Evolutionary conservation across 805 yeast genomes (phyloP), one percentile per base, ranked within the genome.

Genomic region (Nakazawaea siamensis): DNA sequence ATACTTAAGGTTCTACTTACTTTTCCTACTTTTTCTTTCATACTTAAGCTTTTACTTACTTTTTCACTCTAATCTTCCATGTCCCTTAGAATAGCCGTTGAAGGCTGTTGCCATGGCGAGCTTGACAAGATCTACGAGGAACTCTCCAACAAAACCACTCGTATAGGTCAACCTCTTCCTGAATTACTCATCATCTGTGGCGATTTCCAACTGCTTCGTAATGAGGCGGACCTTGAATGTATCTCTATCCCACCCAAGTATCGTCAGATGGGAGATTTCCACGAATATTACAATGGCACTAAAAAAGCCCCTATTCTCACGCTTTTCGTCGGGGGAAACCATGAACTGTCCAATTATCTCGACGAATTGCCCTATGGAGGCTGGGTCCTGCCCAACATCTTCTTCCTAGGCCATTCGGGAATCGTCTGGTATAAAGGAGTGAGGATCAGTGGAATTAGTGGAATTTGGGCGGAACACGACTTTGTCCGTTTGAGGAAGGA

Each of bases 21-120:
- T n/a, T n/a, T n/a, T n/a, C n/a, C n/a, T n/a, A n/a, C n/a, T n/a
- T n/a, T n/a, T n/a, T n/a, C n/a, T n/a, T n/a, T n/a, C n/a, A n/a
- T n/a, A n/a, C n/a, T n/a, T n/a, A n/a, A n/a, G n/a, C n/a, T n/a
- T n/a, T n/a, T n/a, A n/a, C n/a, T n/a, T n/a, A n/a, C n/a, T n/a
- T n/a, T n/a, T n/a, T n/a, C 28, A n/a, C n/a, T n/a, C n/a, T n/a
- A n/a, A n/a, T n/a, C n/a, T n/a, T n/a, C n/a, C n/a, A n/a, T n/a
- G n/a, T n/a, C n/a, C n/a, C n/a, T 47, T 26, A 39, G 42, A 31
- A 56, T 87, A 12, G 95, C 94, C 4, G 66, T 87, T 1, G 87
- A 83, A 50, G 97, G 97, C 8, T 88, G 97, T 50, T 76, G 94
- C 44, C 97, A 88, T 55, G 95, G 97, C 2, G 79, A 73, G 34